These are phyloP conservation scores for Tolypocladium pustulatum DNA, from an alignment of 2,329 filamentous ascomycete genomes.

Conservation along the genomic window DNA sequence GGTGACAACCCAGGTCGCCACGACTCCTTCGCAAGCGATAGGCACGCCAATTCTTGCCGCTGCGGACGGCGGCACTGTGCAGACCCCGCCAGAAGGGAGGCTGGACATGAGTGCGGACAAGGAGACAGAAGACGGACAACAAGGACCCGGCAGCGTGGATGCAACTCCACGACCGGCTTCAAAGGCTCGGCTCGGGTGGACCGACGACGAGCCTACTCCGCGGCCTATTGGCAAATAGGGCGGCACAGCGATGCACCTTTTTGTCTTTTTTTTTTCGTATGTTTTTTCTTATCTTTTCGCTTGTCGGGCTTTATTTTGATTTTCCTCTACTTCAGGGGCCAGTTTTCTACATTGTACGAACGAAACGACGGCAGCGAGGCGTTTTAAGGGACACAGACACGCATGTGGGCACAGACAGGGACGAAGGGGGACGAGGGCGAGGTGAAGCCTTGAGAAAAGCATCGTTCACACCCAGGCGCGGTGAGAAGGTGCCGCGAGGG, in stretches of 20 bases:
- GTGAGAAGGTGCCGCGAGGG: neutral
- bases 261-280: neutral
- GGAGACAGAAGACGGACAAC: constrained; percentile 1
- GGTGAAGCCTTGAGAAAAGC: neutral
- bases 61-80: constrained; percentile 4
- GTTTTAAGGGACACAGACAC: constrained; percentile 4
- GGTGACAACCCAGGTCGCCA: constrained; percentile 35
- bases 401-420: neutral
- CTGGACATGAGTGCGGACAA: constrained; percentile 3
- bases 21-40: constrained; percentile 35
- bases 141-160: constrained; percentile 20
- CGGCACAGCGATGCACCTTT: neutral
- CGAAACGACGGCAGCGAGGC: constrained; percentile 12
- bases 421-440: neutral
- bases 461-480: neutral
- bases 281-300: neutral
- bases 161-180: constrained; percentile 32
- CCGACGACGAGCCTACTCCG: constrained; percentile 29
- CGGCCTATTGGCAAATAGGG: constrained; percentile 18
- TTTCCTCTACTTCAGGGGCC: neutral
- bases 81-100: constrained; percentile 14
- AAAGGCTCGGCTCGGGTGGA: neutral
- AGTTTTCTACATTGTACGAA: constrained; percentile 6
- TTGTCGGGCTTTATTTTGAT: constrained; percentile 7
- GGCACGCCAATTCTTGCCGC: constrained; percentile 18